Evolutionary conservation across 2,329 filamentous ascomycete genomes (phyloP), one percentile per base, ranked within the genome.

Genomic region (Decorospora gaudefroyi): DNA sequence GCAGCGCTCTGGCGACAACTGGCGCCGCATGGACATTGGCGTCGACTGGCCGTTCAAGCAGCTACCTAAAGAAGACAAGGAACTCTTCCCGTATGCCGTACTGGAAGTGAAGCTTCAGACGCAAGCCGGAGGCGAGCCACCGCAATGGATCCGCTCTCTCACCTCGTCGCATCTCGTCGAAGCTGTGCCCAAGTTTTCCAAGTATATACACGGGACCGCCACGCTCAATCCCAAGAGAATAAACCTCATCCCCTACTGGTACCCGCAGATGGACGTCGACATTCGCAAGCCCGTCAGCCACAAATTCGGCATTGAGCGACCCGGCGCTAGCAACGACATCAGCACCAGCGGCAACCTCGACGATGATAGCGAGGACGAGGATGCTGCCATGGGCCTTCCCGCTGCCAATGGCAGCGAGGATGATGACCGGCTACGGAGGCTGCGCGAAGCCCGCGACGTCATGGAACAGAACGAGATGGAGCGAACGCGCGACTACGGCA

Each of bases 171-270:
- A 99, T 74, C 79, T 99, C 11, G 93, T 99, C 2, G 93, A 99
- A 74, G 91, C 93, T n/a, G 91, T 99, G 2, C 93, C 93, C 51
- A 99, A 99, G 68, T 99, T 97, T 73, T 96, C 90, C 65, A 99
- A 99, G 74, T 99, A 97, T 70, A 97, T 99, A 46, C 93, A 99
- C 70, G 93, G 93, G 46, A 90, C 86, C 1, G 92, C 92, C 7
- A 88, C 83, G 8, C 74, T 99, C 31, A 95, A 96, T 70, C 91
- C 91, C 0, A 81, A 85, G 30, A 84, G 87, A 42, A 99, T 99
- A 71, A 78, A 96, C 33, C 79, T 99, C 9, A 78, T 99, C 4
- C 93, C 93, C 0, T 99, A 89, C 77, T 99, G 93, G 93, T 88
- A 92, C 78, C 93, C 93, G 1, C 93, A 99, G 73, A 99, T 99